Conservation (phyloP, 164 flowering plant genomes). For the Magnolia officinalis region DNA sequence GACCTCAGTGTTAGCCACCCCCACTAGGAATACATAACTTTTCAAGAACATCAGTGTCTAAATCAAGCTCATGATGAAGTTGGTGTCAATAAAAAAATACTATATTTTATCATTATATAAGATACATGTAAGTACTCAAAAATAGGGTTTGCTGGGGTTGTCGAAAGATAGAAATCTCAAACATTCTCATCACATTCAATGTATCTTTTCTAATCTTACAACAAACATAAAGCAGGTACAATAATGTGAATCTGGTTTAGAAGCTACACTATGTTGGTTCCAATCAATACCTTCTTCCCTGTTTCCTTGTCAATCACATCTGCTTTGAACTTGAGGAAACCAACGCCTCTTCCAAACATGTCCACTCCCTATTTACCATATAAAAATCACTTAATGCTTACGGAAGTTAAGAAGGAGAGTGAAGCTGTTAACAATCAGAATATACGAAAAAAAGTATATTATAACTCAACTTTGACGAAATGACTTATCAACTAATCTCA, state of each 20-base stretch:
- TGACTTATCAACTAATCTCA: not conserved
- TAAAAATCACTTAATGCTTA: not conserved
- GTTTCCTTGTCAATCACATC: constrained; percentile 64
- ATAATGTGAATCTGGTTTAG: not conserved
- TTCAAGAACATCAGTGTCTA: too few relatives aligned
- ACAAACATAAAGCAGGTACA: not conserved
- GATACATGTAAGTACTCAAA: too few relatives aligned
- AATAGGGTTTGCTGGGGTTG: too few relatives aligned
- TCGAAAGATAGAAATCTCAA: not conserved
- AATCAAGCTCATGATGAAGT: too few relatives aligned
- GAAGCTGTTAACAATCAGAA: not conserved
- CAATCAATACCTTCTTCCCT: constrained; percentile 63
- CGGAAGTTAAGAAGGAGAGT: not conserved
- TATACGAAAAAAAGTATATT: not conserved
- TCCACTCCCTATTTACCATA: constrained; percentile 60
- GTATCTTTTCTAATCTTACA: not conserved
- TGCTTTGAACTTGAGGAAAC: constrained; percentile 87
- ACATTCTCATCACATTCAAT: not conserved
- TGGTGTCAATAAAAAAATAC: too few relatives aligned
- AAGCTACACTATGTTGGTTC: constrained; percentile 5
- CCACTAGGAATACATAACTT: too few relatives aligned
- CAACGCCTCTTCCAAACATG: constrained; percentile 79
- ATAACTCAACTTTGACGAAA: not conserved
- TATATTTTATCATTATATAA: too few relatives aligned
- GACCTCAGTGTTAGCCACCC: too few relatives aligned